phyloP scores from a whole-genome alignment of 2,329 filamentous ascomycete genomes.

The Aspergillus flavus region DNA sequence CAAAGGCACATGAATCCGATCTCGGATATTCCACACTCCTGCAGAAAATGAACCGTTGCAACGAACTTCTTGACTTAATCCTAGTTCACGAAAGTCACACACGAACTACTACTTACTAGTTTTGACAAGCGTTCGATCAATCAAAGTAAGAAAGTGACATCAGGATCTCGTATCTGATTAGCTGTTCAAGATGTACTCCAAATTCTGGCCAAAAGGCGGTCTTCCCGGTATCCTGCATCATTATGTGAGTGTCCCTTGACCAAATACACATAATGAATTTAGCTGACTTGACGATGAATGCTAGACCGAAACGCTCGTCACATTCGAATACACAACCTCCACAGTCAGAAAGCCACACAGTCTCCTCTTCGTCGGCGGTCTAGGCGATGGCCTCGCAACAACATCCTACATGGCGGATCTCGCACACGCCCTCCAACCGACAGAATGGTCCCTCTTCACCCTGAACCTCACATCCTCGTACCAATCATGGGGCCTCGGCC shows the following conservation, averaged over 20 bases:
- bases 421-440: constrained; percentile 48
- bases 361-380: constrained; percentile 61
- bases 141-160: not conserved
- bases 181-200: constrained; percentile 33
- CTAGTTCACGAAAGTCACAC: not conserved
- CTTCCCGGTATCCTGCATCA: constrained; percentile 40
- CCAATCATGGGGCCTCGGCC: constrained; percentile 57
- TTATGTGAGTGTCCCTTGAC: constrained; percentile 31
- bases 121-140: not conserved
- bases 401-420: constrained; percentile 57
- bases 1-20: not conserved
- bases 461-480: constrained; percentile 56
- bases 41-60: not conserved
- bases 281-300: constrained; percentile 9
- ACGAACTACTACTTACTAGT: not conserved
- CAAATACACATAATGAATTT: not conserved
- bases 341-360: constrained; percentile 46
- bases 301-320: constrained; percentile 39
- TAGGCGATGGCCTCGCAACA: constrained; percentile 59
- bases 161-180: not conserved
- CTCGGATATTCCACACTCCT: not conserved
- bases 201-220: constrained; percentile 41
- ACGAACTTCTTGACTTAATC: not conserved
- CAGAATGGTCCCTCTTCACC: constrained; percentile 58
- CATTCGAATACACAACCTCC: constrained; percentile 43